Evolutionary conservation across 1,284 basidiomycete species (phyloP).

Genomic region (Dichomitus squalens): DNA sequence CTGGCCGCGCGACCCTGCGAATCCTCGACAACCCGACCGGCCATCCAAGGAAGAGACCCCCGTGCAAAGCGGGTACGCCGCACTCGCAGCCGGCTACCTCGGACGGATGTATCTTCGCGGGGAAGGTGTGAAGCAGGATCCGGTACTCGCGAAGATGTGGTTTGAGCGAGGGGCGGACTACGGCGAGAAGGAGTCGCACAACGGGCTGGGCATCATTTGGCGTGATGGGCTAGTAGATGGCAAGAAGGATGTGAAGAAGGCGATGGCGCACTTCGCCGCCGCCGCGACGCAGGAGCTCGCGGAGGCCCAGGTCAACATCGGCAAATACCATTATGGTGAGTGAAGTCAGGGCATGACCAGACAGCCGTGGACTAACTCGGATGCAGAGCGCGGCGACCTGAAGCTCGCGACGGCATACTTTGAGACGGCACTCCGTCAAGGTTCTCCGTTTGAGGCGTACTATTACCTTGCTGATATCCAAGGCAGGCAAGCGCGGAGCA

Average conservation of each 20-base stretch:
- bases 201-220: constrained; percentile 90
- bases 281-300: constrained; percentile 86
- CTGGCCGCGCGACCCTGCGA: constrained; percentile 78
- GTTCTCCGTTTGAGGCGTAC: constrained; percentile 91
- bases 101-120: constrained; percentile 95
- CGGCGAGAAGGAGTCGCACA: constrained; percentile 86
- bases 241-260: constrained; percentile 69
- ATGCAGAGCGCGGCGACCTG: constrained; percentile 63
- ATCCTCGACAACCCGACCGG: constrained; percentile 46
- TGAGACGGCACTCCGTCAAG: constrained; percentile 80
- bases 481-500: constrained; percentile 52
- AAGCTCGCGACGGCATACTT: constrained; percentile 71
- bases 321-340: constrained; percentile 81
- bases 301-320: constrained; percentile 90
- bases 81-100: constrained; percentile 82
- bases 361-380: constrained; percentile 1
- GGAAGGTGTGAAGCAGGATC: constrained; percentile 86
- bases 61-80: constrained; percentile 64
- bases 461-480: constrained; percentile 89
- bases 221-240: constrained; percentile 82
- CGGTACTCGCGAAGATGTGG: constrained; percentile 86
- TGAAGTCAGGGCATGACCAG: constrained; percentile 11
- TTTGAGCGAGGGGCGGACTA: constrained; percentile 85
- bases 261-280: constrained; percentile 69
- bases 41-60: constrained; percentile 55